Evolutionary conservation across 257 asterid genomes (phyloP), one percentile per base, ranked within the genome.

Genomic region (Cinchona pubescens): DNA sequence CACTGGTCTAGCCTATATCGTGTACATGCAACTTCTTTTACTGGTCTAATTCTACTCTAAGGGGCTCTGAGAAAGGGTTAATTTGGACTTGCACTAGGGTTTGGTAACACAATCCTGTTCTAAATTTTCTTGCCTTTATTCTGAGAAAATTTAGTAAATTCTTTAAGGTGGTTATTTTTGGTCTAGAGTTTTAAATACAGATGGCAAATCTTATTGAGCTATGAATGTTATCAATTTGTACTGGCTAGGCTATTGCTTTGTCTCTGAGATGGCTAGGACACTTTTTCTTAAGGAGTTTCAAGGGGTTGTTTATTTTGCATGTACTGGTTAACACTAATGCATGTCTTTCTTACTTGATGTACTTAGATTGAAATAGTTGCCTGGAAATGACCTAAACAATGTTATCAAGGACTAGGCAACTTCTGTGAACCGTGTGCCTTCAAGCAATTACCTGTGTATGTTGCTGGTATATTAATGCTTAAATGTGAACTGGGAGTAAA

Each of bases 381-480:
- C 38, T 23, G 59, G 32, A 68, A 21, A 15, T 15, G 1, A 25
- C 29, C 30, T 6, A 30, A 14, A 69, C 16, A 46, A 56, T 11
- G 62, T 49, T 69, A 27, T 25, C 7, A 68, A 69, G 74, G 62
- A 19, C 62, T 46, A 2, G 74, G 62, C 35, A 42, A 67, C 72
- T 42, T 14, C 55, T 40, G 37, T 35, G 8, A 19, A 25, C 27
- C n/a, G 16, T n/a, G 38, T 67, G 72, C 63, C 29, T 56, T 49
- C 32, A 30, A 34, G 62, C 30, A 49, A 49, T 18, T 70, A 29
- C 9, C 42, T 48, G 32, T 49, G 21, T 32, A 11, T 2, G 10
- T 48, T 49, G 63, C 55, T 70, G 55, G 38, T 42, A n/a, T 48
- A 12, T 51, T 27, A 18, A 40, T 14, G 5, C 18, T 34, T 21